phyloP scores from a whole-genome alignment of 345 rosid genomes.

The Crucihimalaya himalaica region DNA sequence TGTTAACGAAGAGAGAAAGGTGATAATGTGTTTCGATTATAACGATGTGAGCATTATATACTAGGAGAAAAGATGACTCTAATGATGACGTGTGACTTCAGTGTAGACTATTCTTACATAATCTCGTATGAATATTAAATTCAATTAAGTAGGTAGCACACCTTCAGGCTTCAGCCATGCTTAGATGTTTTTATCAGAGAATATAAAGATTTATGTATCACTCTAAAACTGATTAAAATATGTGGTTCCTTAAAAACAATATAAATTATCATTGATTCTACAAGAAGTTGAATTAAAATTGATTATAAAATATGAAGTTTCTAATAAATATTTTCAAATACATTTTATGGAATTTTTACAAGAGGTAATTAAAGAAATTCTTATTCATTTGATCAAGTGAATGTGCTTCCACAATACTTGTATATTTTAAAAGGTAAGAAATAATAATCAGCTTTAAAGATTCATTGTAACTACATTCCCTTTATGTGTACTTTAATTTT shows the following conservation, averaged over 20 bases:
- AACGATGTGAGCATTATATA: constrained; percentile 33
- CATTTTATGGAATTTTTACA: neutral
- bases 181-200: neutral
- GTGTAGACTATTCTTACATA: constrained; percentile 18
- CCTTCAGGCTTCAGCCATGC: neutral
- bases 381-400: neutral
- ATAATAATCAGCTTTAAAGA: neutral
- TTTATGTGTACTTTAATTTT: neutral
- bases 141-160: constrained; percentile 13
- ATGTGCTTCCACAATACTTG: neutral
- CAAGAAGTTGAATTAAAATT: neutral
- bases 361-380: too few species aligned
- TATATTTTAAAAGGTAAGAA: neutral
- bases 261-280: neutral
- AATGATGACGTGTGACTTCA: constrained; percentile 30
- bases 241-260: neutral
- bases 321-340: neutral
- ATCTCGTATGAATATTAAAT: neutral
- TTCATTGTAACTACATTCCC: neutral
- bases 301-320: neutral
- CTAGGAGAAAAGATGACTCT: neutral
- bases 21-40: constrained; percentile 25
- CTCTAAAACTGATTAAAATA: neutral
- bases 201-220: neutral
- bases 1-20: constrained; percentile 17